Evolutionary conservation across 805 yeast genomes (phyloP).

Genomic region (Hanseniaspora pseudoguilliermondii): DNA sequence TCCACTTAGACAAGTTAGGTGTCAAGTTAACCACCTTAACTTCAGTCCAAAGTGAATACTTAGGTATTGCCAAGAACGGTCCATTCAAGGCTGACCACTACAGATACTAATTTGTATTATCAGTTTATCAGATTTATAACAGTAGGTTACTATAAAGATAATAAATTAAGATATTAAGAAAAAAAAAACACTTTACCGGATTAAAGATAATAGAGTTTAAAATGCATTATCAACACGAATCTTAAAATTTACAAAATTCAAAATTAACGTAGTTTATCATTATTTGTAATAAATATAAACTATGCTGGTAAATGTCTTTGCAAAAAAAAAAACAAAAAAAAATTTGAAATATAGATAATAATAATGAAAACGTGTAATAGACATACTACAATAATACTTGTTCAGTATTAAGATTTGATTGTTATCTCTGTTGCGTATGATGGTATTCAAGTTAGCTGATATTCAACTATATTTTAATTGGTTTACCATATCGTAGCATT

Average conservation of each 20-base stretch:
- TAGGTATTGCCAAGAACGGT: slow-evolving; percentile 83
- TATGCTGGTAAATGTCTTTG: too few species aligned
- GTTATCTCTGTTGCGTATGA: too few species aligned
- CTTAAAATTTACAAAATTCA: neutral
- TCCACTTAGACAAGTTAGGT: slow-evolving; percentile 90
- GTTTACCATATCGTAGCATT: neutral
- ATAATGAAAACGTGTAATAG: too few species aligned
- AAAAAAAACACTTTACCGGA: neutral
- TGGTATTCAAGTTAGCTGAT: neutral
- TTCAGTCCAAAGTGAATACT: slow-evolving; percentile 79
- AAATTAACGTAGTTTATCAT: too few species aligned
- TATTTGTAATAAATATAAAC: too few species aligned
- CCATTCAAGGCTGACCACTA: slow-evolving; percentile 96
- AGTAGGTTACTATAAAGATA: too few species aligned
- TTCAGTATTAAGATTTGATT: too few species aligned
- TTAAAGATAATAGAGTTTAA: neutral
- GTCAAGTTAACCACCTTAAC: slow-evolving; percentile 71
- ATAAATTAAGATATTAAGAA: neutral
- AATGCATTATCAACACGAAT: neutral
- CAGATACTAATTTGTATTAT: slow-evolving; percentile 58
- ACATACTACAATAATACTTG: too few species aligned
- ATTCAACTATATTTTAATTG: neutral
- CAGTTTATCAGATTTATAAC: too few species aligned
- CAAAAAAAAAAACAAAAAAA: neutral
- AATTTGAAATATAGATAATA: too few species aligned